Percentiles rank a stretch among this genome's conserved stretches.
Evolutionary conservation across 371 early-diverging fungal genomes (phyloP).

Genomic region (Zancudomyces culisetae): DNA sequence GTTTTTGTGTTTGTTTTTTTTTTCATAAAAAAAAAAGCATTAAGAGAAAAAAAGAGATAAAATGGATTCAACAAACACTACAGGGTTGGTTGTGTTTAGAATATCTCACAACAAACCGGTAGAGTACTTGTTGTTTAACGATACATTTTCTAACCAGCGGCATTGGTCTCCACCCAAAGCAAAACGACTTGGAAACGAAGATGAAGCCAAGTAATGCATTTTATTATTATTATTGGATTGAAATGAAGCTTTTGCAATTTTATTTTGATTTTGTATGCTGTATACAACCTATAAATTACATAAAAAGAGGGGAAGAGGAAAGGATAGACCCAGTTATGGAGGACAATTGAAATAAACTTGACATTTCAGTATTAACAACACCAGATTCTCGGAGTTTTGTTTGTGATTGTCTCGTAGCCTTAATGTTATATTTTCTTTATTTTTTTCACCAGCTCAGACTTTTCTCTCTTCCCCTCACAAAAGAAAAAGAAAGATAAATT

Average conservation of each 20-base stretch:
- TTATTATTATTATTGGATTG: no score
- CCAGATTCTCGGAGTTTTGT: no score
- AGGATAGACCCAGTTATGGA: no score
- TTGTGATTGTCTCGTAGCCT: no score
- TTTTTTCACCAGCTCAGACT: not conserved
- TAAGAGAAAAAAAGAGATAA: not conserved
- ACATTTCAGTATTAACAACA: no score
- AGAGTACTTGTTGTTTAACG: conserved; percentile 69
- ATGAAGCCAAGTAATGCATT: conserved; percentile 51
- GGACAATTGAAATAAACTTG: no score
- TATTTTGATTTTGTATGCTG: no score
- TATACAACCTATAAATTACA: no score
- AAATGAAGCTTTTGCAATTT: no score
- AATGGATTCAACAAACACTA: conserved; percentile 24
- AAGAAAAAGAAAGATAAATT: not conserved
- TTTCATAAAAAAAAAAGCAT: not conserved
- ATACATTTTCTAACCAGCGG: conserved; percentile 55
- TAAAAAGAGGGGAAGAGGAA: not conserved
- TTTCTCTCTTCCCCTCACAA: not conserved
- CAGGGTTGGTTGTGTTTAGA: conserved; percentile 61
- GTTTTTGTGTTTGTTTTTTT: no score
- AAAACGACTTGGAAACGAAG: conserved; percentile 54
- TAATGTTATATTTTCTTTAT: not conserved
- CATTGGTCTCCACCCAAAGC: conserved; percentile 79
- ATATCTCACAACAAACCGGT: conserved; percentile 37